Conservation (phyloP, 83 land plant species). For the Diphasiastrum complanatum region DNA sequence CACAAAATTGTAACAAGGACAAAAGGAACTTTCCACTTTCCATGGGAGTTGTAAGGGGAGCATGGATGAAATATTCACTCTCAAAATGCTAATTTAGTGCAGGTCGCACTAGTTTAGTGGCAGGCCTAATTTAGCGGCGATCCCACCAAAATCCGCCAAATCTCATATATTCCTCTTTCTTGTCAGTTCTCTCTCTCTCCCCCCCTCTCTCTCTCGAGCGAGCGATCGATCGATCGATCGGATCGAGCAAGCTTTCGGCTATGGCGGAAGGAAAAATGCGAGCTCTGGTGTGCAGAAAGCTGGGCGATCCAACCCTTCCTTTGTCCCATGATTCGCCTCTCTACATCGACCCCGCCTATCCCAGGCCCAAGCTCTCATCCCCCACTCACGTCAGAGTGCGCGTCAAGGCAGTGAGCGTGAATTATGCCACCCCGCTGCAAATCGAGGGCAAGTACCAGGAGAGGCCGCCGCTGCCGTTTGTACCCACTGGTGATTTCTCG, state of each 20-base stretch:
- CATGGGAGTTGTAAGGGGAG: too few relatives aligned
- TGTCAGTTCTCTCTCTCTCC: too few relatives aligned
- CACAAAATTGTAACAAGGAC: too few relatives aligned
- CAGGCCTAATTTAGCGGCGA: too few relatives aligned
- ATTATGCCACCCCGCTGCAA: constrained; percentile 73
- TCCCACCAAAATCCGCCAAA: too few relatives aligned
- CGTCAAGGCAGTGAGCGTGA: constrained; percentile 63
- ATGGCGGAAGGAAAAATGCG: constrained; percentile 43
- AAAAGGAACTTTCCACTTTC: too few relatives aligned
- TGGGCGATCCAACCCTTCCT: constrained; percentile 83
- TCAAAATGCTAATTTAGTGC: too few relatives aligned
- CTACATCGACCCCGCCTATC: constrained; percentile 31
- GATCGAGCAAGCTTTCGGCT: not conserved
- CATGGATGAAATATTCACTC: too few relatives aligned
- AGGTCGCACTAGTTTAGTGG: too few relatives aligned
- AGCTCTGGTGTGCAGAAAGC: constrained; percentile 60
- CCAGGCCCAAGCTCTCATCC: constrained; percentile 49
- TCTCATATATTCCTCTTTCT: too few relatives aligned
- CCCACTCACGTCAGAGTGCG: constrained; percentile 54
- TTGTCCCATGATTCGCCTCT: constrained; percentile 45
- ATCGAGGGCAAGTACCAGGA: constrained; percentile 87
- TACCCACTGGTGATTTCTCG: constrained; percentile 86
- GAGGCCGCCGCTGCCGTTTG: constrained; percentile 67
- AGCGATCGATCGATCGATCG: not conserved
- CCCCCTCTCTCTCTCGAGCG: too few relatives aligned